phyloP scores from a whole-genome alignment of 169 alveolate species.

The Babesia divergens region DNA sequence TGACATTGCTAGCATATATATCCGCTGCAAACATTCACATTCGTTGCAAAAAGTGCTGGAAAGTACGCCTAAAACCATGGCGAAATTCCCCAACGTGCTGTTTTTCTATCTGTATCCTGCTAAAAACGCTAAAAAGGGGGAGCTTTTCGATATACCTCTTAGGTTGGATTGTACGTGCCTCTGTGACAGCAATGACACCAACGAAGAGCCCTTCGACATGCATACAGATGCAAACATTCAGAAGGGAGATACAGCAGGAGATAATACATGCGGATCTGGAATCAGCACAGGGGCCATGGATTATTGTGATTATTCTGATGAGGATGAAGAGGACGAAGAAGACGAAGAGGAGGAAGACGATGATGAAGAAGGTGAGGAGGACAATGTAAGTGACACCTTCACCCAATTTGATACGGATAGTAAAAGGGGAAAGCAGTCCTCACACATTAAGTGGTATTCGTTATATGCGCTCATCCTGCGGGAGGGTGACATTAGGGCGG shows the following conservation, averaged over 20 bases:
- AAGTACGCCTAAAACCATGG: slow-evolving; percentile 70
- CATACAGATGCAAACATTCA: slow-evolving; percentile 8
- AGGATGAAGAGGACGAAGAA: slow-evolving; percentile 48
- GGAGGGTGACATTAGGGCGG: slow-evolving; percentile 73
- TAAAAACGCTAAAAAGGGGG: slow-evolving; percentile 86
- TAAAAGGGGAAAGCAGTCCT: slow-evolving; percentile 50
- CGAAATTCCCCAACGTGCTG: slow-evolving; percentile 83
- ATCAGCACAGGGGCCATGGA: slow-evolving; percentile 1
- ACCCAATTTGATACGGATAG: slow-evolving; percentile 16
- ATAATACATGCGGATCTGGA: slow-evolving; percentile 44
- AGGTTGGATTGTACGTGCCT: slow-evolving; percentile 78
- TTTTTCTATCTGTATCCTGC: slow-evolving; percentile 82
- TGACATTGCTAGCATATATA: slow-evolving; percentile 60
- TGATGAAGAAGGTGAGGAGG: slow-evolving; percentile 28
- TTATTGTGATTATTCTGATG: slow-evolving; percentile 34
- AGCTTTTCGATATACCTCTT: slow-evolving; percentile 85
- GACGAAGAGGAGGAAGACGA: slow-evolving; percentile 28
- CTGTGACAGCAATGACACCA: slow-evolving; percentile 15
- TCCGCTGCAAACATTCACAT: slow-evolving; percentile 64
- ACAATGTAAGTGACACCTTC: background rate
- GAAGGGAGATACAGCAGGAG: slow-evolving; percentile 39
- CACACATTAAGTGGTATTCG: slow-evolving; percentile 77
- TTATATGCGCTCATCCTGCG: slow-evolving; percentile 75
- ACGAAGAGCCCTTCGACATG: slow-evolving; percentile 55
- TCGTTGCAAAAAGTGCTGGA: slow-evolving; percentile 80